A percentile compares a stretch with the other conserved stretches of the same genome.
Conservation (phyloP, 352 stramenopile genomes). For the Phytophthora parvispora region DNA sequence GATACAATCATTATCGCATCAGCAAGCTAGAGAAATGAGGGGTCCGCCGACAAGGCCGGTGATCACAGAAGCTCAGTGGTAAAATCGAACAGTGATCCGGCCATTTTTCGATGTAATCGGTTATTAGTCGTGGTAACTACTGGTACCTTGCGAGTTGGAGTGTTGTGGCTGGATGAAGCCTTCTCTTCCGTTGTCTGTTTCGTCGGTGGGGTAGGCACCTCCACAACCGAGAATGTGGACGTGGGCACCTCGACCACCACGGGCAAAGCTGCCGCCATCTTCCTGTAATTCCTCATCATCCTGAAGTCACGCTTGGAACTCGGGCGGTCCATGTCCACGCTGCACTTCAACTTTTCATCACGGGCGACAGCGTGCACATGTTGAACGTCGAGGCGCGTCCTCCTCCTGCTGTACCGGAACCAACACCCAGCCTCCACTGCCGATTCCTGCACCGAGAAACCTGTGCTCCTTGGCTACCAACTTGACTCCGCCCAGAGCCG, state of each 20-base stretch:
- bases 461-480: slow-evolving; percentile 47
- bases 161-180: too few species aligned
- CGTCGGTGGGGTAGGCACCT: slow-evolving; percentile 11
- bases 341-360: slow-evolving; percentile 85
- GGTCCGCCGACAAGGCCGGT: too few species aligned
- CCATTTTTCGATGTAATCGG: too few species aligned
- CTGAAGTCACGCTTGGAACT: slow-evolving; percentile 71
- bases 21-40: too few species aligned
- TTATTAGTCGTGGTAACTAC: too few species aligned
- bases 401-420: slow-evolving; percentile 17
- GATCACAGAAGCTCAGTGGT: too few species aligned
- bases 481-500: slow-evolving; percentile 27
- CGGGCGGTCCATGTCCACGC: slow-evolving; percentile 79
- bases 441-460: slow-evolving; percentile 32
- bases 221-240: slow-evolving; percentile 10
- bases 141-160: too few species aligned
- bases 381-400: slow-evolving; percentile 60
- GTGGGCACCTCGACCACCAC: slow-evolving; percentile 26
- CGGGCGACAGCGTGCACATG: slow-evolving; percentile 83
- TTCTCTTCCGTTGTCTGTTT: slow-evolving; percentile 17
- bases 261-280: slow-evolving; percentile 65
- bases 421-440: slow-evolving; percentile 21
- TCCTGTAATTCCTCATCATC: slow-evolving; percentile 50
- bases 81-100: too few species aligned
- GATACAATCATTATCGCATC: too few species aligned